Evolutionary conservation across 2,329 filamentous ascomycete genomes (phyloP).

Genomic region (Neophaeococcomyces mojaviensis): DNA sequence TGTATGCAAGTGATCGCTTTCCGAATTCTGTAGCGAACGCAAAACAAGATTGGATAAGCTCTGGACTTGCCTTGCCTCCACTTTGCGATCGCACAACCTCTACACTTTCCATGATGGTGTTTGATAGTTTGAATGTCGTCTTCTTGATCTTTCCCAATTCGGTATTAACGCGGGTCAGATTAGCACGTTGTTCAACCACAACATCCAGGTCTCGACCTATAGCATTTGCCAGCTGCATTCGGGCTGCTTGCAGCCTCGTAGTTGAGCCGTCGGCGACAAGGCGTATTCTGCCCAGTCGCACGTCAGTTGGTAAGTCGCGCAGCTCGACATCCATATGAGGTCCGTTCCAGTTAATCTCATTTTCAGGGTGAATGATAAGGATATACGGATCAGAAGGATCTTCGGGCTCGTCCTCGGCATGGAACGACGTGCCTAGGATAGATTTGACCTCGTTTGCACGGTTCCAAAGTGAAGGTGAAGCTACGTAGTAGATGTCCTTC

Average conservation of each 20-base stretch:
- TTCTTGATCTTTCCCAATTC: constrained; percentile 91
- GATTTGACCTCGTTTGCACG: constrained; percentile 75
- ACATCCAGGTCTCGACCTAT: constrained; percentile 80
- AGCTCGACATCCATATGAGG: constrained; percentile 63
- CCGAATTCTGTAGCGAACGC: constrained; percentile 99
- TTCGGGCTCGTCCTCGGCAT: constrained; percentile 60
- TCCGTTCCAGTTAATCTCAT: constrained; percentile 72
- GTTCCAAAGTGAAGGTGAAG: constrained; percentile 68
- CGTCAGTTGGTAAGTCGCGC: constrained; percentile 70
- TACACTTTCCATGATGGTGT: constrained; percentile 98
- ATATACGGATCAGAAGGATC: constrained; percentile 77
- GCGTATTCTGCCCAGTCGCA: constrained; percentile 78
- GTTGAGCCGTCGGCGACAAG: constrained; percentile 84
- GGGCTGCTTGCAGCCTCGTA: constrained; percentile 68
- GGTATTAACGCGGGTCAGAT: constrained; percentile 82
- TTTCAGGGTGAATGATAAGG: constrained; percentile 75
- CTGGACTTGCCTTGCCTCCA: constrained; percentile 75
- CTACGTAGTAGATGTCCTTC: constrained; percentile 74
- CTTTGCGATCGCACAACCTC: constrained; percentile 86
- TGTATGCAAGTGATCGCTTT: constrained; percentile 85
- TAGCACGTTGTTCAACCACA: constrained; percentile 84
- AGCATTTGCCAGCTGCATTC: constrained; percentile 66
- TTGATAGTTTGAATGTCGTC: constrained; percentile 91
- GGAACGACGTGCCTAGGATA: constrained; percentile 73
- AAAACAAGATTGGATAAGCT: constrained; percentile 95